A percentile compares a stretch with the other conserved stretches of the same genome.
These are phyloP conservation scores for Phytophthora cryptogea DNA, from an alignment of 352 stramenopile species.

Conservation along the genomic window DNA sequence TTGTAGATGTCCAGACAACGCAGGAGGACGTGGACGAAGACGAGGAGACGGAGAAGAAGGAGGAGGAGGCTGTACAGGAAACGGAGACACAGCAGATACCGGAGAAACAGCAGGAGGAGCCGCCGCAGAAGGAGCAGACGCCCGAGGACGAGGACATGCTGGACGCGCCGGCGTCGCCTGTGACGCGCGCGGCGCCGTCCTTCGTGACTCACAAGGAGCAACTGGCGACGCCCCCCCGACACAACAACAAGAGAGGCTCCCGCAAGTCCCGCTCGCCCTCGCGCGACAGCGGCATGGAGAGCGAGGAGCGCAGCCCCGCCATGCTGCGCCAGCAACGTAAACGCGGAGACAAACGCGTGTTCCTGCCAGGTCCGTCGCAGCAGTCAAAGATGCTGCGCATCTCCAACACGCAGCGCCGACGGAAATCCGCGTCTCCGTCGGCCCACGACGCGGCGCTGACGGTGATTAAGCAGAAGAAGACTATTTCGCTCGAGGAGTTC, in stretches of 20 bases:
- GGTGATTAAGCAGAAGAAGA: slow-evolving; percentile 79
- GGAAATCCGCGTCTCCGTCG: slow-evolving; percentile 39
- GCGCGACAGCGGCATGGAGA: slow-evolving; percentile 30
- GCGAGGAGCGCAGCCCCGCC: slow-evolving; percentile 34
- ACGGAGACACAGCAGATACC: slow-evolving; percentile 25
- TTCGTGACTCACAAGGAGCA: slow-evolving; percentile 29
- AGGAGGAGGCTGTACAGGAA: slow-evolving; percentile 11
- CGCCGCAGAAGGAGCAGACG: slow-evolving; percentile 16
- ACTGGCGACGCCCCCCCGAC: slow-evolving; percentile 11
- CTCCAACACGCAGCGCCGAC: slow-evolving; percentile 25
- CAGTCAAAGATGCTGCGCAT: slow-evolving; percentile 56
- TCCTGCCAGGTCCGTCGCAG: slow-evolving; percentile 46
- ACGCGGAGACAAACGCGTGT: slow-evolving; percentile 50
- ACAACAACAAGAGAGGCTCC: slow-evolving; percentile 18
- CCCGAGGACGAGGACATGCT: slow-evolving; percentile 29
- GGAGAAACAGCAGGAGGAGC: slow-evolving; percentile 9
- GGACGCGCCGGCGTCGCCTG: slow-evolving; percentile 12
- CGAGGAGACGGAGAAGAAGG: slow-evolving; percentile 11
- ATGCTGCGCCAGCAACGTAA: slow-evolving; percentile 40
- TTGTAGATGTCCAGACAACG: slow-evolving; percentile 19
- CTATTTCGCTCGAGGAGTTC: slow-evolving; percentile 79
- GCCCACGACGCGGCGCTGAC: slow-evolving; percentile 55
- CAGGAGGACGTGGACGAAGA: slow-evolving; percentile 40
- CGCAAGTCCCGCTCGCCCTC: slow-evolving; percentile 32
- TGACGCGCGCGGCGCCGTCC: slow-evolving; percentile 18